Percentiles rank a stretch among this genome's conserved stretches.
phyloP scores from a whole-genome alignment of 2,329 filamentous ascomycete species.

The Penicillium sp. region DNA sequence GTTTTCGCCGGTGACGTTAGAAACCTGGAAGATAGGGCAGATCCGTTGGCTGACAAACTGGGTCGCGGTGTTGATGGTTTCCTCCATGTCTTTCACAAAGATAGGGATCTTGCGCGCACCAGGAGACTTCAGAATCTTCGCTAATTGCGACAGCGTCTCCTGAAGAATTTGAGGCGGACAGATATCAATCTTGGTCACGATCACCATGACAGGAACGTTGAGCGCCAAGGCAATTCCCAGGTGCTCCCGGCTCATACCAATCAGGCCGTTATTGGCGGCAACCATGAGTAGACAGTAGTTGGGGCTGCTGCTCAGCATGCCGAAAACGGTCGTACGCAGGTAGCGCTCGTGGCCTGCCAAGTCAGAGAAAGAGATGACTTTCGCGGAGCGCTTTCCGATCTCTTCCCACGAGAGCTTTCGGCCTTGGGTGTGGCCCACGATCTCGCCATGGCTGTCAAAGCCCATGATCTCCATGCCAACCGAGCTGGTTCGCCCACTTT shows the following conservation, averaged over 20 bases:
- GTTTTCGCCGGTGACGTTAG: slow-evolving; percentile 92
- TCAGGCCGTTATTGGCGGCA: slow-evolving; percentile 92
- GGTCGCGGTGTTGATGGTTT: slow-evolving; percentile 91
- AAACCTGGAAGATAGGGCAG: slow-evolving; percentile 96
- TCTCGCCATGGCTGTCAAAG: slow-evolving; percentile 82
- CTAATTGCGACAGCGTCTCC: slow-evolving; percentile 89
- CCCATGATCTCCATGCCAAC: slow-evolving; percentile 99
- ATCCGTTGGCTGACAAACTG: slow-evolving; percentile 96
- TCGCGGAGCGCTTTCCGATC: slow-evolving; percentile 89
- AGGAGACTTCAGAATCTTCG: slow-evolving; percentile 88
- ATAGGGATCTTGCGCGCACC: slow-evolving; percentile 94
- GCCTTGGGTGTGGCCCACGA: slow-evolving; percentile 79
- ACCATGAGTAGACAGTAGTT: slow-evolving; percentile 99
- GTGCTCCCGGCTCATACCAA: slow-evolving; percentile 99
- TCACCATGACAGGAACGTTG: slow-evolving; percentile 96
- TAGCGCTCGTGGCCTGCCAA: slow-evolving; percentile 95
- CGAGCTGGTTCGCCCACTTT: slow-evolving; percentile 91
- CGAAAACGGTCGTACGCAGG: slow-evolving; percentile 93
- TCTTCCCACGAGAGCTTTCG: slow-evolving; percentile 95
- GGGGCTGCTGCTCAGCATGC: slow-evolving; percentile 87
- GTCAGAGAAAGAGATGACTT: slow-evolving; percentile 96
- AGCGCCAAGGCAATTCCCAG: slow-evolving; percentile 90
- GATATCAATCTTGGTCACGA: slow-evolving; percentile 98
- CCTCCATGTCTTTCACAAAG: slow-evolving; percentile 87
- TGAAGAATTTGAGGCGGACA: slow-evolving; percentile 94